These are phyloP conservation scores for Suhomyces pyralidae DNA, from an alignment of 805 yeast species.

Conservation along the genomic window DNA sequence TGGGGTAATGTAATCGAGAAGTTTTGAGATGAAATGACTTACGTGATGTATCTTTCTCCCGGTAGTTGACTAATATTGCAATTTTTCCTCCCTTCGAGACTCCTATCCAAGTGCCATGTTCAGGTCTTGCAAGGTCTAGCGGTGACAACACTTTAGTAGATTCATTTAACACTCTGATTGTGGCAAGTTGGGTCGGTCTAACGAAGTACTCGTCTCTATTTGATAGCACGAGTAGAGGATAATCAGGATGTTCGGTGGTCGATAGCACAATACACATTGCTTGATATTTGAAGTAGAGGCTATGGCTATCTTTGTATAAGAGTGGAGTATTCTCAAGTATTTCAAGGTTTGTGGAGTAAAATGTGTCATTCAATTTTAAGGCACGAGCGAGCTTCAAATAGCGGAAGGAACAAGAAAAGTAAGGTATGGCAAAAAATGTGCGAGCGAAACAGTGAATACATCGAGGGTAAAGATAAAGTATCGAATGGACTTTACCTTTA, in stretches of 20 bases:
- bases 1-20: background rate
- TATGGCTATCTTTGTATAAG: background rate
- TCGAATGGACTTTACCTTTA: background rate
- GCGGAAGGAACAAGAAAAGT: background rate
- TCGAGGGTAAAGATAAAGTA: background rate
- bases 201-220: conserved; percentile 84
- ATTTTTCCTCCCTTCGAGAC: conserved; percentile 54
- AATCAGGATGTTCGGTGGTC: conserved; percentile 66
- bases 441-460: background rate
- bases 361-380: background rate
- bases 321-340: background rate
- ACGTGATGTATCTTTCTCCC: conserved; percentile 40
- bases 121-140: conserved; percentile 64
- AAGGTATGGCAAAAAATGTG: background rate
- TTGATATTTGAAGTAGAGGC: background rate
- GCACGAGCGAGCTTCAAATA: background rate
- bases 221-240: conserved; percentile 71
- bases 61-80: conserved; percentile 73
- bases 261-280: conserved; percentile 78
- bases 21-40: background rate
- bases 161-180: conserved; percentile 28
- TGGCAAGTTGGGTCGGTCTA: conserved; percentile 66
- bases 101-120: conserved; percentile 93
- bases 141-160: conserved; percentile 56
- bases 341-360: background rate